Base-by-base conservation (phyloP, 345 rosid genomes). In the Eucalyptus pauciflora region DNA sequence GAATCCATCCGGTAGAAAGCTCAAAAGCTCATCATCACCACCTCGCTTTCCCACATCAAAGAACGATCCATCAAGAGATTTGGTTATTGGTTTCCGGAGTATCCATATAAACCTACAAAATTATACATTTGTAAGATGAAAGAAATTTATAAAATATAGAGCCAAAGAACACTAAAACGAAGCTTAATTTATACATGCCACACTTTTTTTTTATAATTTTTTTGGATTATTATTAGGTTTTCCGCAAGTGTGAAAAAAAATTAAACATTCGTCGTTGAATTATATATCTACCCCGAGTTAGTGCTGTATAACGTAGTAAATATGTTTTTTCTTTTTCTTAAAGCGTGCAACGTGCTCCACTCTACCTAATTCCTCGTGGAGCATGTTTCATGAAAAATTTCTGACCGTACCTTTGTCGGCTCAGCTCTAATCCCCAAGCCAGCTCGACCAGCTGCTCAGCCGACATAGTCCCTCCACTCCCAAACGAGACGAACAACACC, bases 391-490 rank as follows among this genome's bases (percentile, higher is more conserved):
- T 24, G 62, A 56, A 56, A 56, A 56, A 4, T 56, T 56, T 67
- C 41, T n/a, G 10, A n/a, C 41, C 41, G 20, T 31, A 69, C 50
- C 87, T 50, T 79, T 94, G 95, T 41, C 90, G 89, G 88, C 97
- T 94, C 56, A 94, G 56, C 90, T 96, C 98, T 87, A 96, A 88
- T 13, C 96, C 96, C 91, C 90, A 95, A 16, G 99, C 96, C n/a
- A 96, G 83, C 91, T 96, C 96, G 2, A 48, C 86, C 13, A 92
- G 90, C 89, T 96, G 97, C 79, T 94, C 92, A 4, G 83, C 10
- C 10, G 98, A 90, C 60, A 94, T 62, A 27, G 94, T 93, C 24
- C 98, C 98, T 33, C 98, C 97, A 51, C 97, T 96, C 20, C 99
- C 99, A 83, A 95, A 93, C 25, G 95, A 94, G 50, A 96, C 94